phyloP scores from a whole-genome alignment of 2,329 filamentous ascomycete genomes.

The Sarocladium brachiariae region DNA sequence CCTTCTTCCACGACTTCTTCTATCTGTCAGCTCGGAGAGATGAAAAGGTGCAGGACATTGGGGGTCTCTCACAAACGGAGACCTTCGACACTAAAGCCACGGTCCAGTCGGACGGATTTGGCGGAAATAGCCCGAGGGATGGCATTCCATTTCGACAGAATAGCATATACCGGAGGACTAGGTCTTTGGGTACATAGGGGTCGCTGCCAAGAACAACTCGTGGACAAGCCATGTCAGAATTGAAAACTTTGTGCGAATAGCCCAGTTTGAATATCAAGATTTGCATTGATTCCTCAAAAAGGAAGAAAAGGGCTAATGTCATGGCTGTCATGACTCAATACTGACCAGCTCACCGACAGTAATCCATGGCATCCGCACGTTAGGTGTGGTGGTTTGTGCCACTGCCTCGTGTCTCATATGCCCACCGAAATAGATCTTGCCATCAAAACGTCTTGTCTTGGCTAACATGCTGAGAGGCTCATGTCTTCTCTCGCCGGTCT shows the following conservation, averaged over 20 bases:
- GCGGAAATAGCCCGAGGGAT: neutral
- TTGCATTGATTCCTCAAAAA: too few species aligned
- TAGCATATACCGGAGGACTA: neutral
- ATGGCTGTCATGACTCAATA: slow-evolving; percentile 14
- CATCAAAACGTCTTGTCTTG: slow-evolving; percentile 76
- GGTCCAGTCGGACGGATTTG: too few species aligned
- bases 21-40: slow-evolving; percentile 29
- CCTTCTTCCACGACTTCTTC: slow-evolving; percentile 38
- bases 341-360: slow-evolving; percentile 40
- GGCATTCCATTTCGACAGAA: neutral
- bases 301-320: neutral
- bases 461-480: slow-evolving; percentile 86
- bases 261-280: too few species aligned
- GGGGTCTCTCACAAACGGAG: neutral
- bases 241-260: too few species aligned
- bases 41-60: slow-evolving; percentile 16
- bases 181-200: neutral
- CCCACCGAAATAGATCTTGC: slow-evolving; percentile 83
- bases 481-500: slow-evolving; percentile 66
- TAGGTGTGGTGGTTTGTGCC: slow-evolving; percentile 10
- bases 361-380: slow-evolving; percentile 33
- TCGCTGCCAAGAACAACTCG: neutral
- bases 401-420: slow-evolving; percentile 55
- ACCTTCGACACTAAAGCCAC: too few species aligned
- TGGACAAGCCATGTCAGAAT: neutral